phyloP scores from a whole-genome alignment of 2,329 filamentous ascomycete species.

The Fusarium newnesense region DNA sequence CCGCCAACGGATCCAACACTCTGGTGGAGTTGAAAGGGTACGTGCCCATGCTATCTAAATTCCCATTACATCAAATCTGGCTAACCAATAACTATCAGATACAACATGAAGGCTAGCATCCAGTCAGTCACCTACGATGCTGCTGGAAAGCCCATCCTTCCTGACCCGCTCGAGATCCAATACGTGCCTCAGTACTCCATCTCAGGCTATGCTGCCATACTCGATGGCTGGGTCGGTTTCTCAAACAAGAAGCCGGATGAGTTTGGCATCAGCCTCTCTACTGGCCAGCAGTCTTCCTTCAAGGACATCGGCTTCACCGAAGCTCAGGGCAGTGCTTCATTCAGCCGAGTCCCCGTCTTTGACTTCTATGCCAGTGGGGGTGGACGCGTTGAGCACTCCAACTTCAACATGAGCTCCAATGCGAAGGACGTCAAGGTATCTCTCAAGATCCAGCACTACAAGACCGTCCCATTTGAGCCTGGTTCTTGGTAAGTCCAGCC shows the following conservation, averaged over 20 bases:
- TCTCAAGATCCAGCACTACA: not conserved
- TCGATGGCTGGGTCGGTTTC: not conserved
- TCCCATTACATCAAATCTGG: accelerated
- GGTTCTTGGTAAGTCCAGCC: not conserved
- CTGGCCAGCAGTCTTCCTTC: not conserved
- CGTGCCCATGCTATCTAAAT: accelerated
- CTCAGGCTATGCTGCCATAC: not conserved
- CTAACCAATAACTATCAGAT: not conserved
- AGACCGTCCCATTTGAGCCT: not conserved
- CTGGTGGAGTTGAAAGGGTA: not conserved
- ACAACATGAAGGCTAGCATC: not conserved
- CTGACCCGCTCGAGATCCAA: not conserved
- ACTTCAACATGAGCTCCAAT: not conserved
- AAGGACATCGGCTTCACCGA: not conserved
- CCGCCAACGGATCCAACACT: not conserved
- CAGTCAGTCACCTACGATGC: not conserved
- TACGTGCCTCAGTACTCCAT: not conserved
- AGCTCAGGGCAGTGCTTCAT: not conserved
- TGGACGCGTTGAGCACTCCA: not conserved
- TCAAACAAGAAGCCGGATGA: not conserved
- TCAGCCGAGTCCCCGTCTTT: not conserved
- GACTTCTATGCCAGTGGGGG: not conserved
- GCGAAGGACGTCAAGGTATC: not conserved
- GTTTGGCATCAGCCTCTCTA: not conserved
- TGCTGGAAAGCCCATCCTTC: not conserved